Base-by-base conservation (phyloP, 495 filamentous ascomycete genomes). In the Penicillium fimorum region DNA sequence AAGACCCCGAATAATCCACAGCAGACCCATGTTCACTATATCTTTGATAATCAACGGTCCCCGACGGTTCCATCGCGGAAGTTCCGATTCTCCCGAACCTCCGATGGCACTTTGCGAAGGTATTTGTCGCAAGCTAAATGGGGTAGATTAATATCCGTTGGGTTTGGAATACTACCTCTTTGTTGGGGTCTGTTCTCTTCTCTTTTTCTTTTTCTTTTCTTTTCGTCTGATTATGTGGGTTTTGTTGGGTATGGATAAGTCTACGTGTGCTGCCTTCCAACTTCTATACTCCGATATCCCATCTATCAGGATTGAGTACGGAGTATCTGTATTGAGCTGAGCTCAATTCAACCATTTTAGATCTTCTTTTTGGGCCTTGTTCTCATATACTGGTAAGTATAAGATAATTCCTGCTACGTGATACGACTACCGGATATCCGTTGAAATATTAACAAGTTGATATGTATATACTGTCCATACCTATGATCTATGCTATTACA, bases 31-130 rank as follows among this genome's bases (percentile, higher is more conserved):
- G 12, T 22, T 8, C 24, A 38, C 27, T 8, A 50, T 8, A 29
- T 35, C 30, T 22, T 44, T 22, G 22, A 44, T 25, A 9, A 44
- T 32, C 45, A 29, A 12, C 2, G 35, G n/a, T 3, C 22, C 35
- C 15, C 12, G 15, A 29, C 15, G 24, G 22, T 25, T 25, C 30
- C 0, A 40, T 12, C 17, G 43, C 63, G 63, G 63, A 65, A 65
- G 27, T 65, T 65, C 53, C 60, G 57, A 48, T 43, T 43, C 53
- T 30, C 50, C 63, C 63, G 63, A 65, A n/a, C 17, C 47, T 55
- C 61, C 57, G 57, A 45, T 6, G 22, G 32, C 46, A 4, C n/a
- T 38, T 38, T 27, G 38, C 12, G 33, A 53, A 46, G 41, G 12
- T 25, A 52, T 57, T 38, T 24, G 13, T 44, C 43, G 38, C 29